Percentiles rank a stretch among this genome's conserved stretches.
Evolutionary conservation across 1,284 basidiomycete genomes (phyloP).

Genomic region (Trametes hirsuta): DNA sequence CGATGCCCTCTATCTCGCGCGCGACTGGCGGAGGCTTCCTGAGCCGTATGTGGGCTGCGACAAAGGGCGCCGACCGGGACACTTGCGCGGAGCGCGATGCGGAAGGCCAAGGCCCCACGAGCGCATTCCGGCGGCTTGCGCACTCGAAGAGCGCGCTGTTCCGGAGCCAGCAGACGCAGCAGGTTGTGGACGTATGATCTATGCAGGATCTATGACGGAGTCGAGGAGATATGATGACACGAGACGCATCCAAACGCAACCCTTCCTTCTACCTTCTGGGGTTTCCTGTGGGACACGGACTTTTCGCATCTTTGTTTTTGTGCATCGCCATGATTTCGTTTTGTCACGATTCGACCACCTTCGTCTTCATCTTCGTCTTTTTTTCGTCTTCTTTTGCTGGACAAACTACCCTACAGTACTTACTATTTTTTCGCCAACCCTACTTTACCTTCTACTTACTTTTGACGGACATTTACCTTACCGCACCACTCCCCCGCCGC

Average conservation of each 20-base stretch:
- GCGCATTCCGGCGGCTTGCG: constrained; percentile 40
- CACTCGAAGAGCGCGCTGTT: constrained; percentile 51
- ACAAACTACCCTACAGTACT: constrained; percentile 29
- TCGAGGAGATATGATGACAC: constrained; percentile 21
- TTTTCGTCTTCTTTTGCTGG: constrained; percentile 26
- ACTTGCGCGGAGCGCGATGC: constrained; percentile 22
- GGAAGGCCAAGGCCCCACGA: constrained; percentile 35
- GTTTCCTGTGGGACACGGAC: constrained; percentile 25
- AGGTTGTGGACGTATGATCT: constrained; percentile 23
- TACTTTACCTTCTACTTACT: constrained; percentile 12
- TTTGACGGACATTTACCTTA: neutral
- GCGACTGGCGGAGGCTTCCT: constrained; percentile 50
- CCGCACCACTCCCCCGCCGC: constrained; percentile 1
- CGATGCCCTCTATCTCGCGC: constrained; percentile 47
- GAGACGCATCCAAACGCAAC: constrained; percentile 9
- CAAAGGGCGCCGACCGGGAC: constrained; percentile 47
- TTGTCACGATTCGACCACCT: neutral
- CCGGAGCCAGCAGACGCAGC: constrained; percentile 33
- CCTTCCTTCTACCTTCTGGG: constrained; percentile 13
- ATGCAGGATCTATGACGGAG: constrained; percentile 7
- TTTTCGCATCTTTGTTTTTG: constrained; percentile 5
- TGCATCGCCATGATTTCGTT: constrained; percentile 11
- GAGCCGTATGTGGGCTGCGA: constrained; percentile 67
- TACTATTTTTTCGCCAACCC: constrained; percentile 12
- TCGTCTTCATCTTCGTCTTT: neutral